Percentiles rank a stretch among this genome's conserved stretches.
These are phyloP conservation scores for Elymus sibiricus DNA, from an alignment of 176 grass and related monocot genomes.

Conservation along the genomic window DNA sequence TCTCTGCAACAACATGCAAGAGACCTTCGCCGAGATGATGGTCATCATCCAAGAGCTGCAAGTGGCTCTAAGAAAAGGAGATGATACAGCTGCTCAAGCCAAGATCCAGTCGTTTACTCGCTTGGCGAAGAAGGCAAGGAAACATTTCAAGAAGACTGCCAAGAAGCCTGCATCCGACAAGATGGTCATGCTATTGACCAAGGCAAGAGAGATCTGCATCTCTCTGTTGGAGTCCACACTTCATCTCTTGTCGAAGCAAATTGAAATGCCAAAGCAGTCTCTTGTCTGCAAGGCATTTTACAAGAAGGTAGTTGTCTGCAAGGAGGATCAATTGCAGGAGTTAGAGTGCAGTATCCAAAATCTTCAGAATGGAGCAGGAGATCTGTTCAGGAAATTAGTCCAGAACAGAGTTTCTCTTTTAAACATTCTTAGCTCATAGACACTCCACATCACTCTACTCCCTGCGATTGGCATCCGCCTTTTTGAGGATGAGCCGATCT, in stretches of 20 bases:
- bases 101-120: slow-evolving; percentile 9
- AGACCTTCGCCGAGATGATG: slow-evolving; percentile 27
- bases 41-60: slow-evolving; percentile 17
- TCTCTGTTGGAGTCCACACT: slow-evolving; percentile 16
- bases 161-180: background rate
- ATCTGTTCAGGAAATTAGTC: slow-evolving; percentile 20
- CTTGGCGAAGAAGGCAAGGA: slow-evolving; percentile 13
- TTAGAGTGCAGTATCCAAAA: slow-evolving; percentile 10
- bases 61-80: slow-evolving; percentile 26
- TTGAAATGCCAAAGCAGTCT: background rate
- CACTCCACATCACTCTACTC: background rate
- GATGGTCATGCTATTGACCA: background rate
- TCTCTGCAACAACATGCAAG: slow-evolving; percentile 31
- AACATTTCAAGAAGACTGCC: slow-evolving; percentile 22
- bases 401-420: slow-evolving; percentile 35
- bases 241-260: slow-evolving; percentile 21
- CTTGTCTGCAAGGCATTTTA: slow-evolving; percentile 23
- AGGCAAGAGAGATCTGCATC: slow-evolving; percentile 11
- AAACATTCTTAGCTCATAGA: slow-evolving; percentile 28
- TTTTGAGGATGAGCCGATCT: slow-evolving; percentile 27
- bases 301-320: background rate
- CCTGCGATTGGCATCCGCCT: slow-evolving; percentile 6
- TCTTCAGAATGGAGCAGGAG: slow-evolving; percentile 23
- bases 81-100: background rate
- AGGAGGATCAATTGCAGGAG: slow-evolving; percentile 27